phyloP scores from a whole-genome alignment of 2,329 filamentous ascomycete genomes.

The Ophiostoma australiae region DNA sequence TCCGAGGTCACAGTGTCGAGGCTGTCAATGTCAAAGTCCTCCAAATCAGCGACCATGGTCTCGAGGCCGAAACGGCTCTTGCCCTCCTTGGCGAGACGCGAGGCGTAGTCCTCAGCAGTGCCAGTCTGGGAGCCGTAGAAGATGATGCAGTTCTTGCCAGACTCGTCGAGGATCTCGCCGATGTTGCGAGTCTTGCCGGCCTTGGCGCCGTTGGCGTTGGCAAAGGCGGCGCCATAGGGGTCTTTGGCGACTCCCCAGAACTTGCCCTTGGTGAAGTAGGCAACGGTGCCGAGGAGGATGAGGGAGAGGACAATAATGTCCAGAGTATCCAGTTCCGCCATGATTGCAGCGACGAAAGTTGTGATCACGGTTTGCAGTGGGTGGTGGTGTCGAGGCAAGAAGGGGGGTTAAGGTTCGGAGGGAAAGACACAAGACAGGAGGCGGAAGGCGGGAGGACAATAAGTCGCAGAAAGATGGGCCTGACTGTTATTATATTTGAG shows the following conservation, averaged over 20 bases:
- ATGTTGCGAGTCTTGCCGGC: slow-evolving; percentile 86
- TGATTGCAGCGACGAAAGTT: slow-evolving; percentile 41
- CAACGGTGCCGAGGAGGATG: slow-evolving; percentile 79
- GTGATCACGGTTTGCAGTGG: slow-evolving; percentile 6
- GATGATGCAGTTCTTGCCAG: slow-evolving; percentile 92
- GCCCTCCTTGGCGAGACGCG: slow-evolving; percentile 91
- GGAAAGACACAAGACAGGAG: slow-evolving; percentile 10
- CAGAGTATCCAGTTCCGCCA: slow-evolving; percentile 95
- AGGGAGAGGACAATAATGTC: slow-evolving; percentile 86
- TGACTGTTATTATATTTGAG: not conserved
- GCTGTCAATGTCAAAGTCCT: slow-evolving; percentile 96
- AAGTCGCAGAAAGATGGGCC: slow-evolving; percentile 9
- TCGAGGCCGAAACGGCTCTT: slow-evolving; percentile 93
- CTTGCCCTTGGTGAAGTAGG: slow-evolving; percentile 97
- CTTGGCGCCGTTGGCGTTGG: slow-evolving; percentile 65
- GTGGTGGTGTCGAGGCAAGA: not conserved
- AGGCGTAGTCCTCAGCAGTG: slow-evolving; percentile 97
- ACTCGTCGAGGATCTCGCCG: slow-evolving; percentile 91
- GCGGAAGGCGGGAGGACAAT: slow-evolving; percentile 10
- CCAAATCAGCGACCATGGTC: slow-evolving; percentile 96
- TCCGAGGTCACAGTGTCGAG: slow-evolving; percentile 83
- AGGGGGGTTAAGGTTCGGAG: not conserved
- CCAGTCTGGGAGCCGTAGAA: slow-evolving; percentile 99
- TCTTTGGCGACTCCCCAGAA: slow-evolving; percentile 87
- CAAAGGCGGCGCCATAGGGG: slow-evolving; percentile 73